Evolutionary conservation across 352 stramenopile species (phyloP), one percentile per base, ranked within the genome.

Genomic region (Phytophthora tubulina): DNA sequence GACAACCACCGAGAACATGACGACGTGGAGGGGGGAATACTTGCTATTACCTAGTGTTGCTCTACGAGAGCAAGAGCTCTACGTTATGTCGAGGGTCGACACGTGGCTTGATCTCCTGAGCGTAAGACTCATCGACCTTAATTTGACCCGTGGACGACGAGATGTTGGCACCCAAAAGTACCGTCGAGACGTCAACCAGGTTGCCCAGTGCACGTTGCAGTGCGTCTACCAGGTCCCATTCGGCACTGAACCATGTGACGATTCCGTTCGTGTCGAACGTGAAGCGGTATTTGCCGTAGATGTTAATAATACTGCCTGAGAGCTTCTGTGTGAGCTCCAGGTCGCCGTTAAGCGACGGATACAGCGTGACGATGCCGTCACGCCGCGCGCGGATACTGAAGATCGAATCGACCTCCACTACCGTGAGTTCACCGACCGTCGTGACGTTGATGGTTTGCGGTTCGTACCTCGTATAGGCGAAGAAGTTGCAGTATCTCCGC

Each of bases 81-180:
- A 88, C n/a, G 27, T 83, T 68, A 44, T 77, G 76, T 17, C 76
- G 73, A 46, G 65, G 78, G 61, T 82, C 57, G 10, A 70, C 53
- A 3, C 35, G 38, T 2, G 39, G 39, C 36, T 63, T 69, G 6
- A 55, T 45, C 33, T 71, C 42, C 17, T 63, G 39, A 6, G 42
- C 57, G 41, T 31, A 48, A 10, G 15, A n/a, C 1, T 74, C 38
- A 9, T 71, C 46, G 5, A 75, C 54, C 13, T 42, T 51, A n/a
- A 80, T 91, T 61, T 89, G 80, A 1, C 83, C 79, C 8, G 85
- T 90, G 5, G 65, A 73, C 33, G 72, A 88, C 62, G 83, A 89
- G 42, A 93, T 88, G 31, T 82, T 79, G 15, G 84, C 75, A 14
- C 58, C 72, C 11, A 68, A 49, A 51, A 91, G 84, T 50, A 88